Base-by-base conservation (phyloP, 148 eudicot species). In the Heliosperma pusillum region DNA sequence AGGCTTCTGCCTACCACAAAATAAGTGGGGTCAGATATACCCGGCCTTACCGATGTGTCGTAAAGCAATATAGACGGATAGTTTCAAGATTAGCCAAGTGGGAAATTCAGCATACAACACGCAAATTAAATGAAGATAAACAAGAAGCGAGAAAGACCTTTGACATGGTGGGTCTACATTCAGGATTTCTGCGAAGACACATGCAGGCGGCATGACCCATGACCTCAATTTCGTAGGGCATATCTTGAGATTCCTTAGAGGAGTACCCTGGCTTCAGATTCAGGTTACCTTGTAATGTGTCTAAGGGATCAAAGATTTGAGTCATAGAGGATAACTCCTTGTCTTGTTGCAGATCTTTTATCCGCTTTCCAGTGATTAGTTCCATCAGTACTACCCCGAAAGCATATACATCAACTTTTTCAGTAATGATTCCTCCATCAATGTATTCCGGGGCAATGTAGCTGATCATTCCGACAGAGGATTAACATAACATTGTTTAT, bases 391-490 rank as follows among this genome's bases (percentile, higher is more conserved):
- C 86, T 27, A 93, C 80, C 50, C 98, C 98, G 70, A 89, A 93
- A 25, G 94, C 97, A 80, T 93, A 93, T 67, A 91, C 79, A 70
- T 93, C 98, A 65, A 88, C 81, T 80, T 93, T 93, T 81, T 93
- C 97, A 16, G 92, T 91, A 25, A 91, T 86, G 68, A 64, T 76
- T 63, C 85, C 89, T 45, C 86, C 89, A 59, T 82, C 81, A 73
- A 87, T 82, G 82, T 86, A 88, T 72, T 93, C 98, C 52, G 98
- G 98, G 80, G 97, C 94, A 50, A 93, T 88, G 78, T 88, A 93
- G 73, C 98, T 93, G 84, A 76, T 65, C 13, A 57, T 25, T 44
- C 15, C 42, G 57, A 65, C n/a, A 26, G 25, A n/a, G 50, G 22
- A 20, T 57, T 9, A 21, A 9, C 7, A 19, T 36, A 10, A 69